phyloP scores from a whole-genome alignment of 2,329 filamentous ascomycete genomes.

The Cladosporium velox region DNA sequence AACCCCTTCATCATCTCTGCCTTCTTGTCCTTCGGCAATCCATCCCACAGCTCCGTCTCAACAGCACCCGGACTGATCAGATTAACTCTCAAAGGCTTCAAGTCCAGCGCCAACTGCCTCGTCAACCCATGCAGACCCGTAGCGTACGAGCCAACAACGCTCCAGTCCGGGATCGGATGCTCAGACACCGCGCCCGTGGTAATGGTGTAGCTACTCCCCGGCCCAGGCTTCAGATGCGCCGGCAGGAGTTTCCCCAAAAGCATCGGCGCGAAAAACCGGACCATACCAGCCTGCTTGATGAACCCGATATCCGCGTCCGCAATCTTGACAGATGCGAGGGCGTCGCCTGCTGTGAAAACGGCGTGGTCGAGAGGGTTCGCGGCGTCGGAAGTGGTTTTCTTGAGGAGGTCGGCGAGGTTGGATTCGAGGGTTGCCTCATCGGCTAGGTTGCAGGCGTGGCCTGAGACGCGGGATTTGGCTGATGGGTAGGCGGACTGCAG shows the following conservation, averaged over 20 bases:
- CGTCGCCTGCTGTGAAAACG: constrained; percentile 58
- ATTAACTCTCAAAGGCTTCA: constrained; percentile 66
- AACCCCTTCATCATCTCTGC: constrained; percentile 31
- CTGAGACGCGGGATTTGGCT: constrained; percentile 42
- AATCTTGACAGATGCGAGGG: constrained; percentile 45
- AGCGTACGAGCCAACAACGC: constrained; percentile 50
- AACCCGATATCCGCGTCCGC: constrained; percentile 44
- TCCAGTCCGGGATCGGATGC: constrained; percentile 56
- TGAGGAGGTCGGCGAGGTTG: constrained; percentile 51
- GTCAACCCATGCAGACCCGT: constrained; percentile 57
- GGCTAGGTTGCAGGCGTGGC: constrained; percentile 53
- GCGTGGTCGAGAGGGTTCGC: constrained; percentile 55
- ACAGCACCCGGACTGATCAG: constrained; percentile 58
- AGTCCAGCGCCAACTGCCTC: constrained; percentile 61
- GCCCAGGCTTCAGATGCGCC: constrained; percentile 46
- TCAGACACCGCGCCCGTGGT: constrained; percentile 57
- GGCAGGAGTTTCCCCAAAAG: constrained; percentile 55
- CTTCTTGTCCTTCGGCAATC: constrained; percentile 33
- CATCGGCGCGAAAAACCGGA: constrained; percentile 55
- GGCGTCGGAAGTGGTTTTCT: constrained; percentile 37
- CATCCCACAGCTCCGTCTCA: constrained; percentile 47
- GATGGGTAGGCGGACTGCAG: constrained; percentile 50
- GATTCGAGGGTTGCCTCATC: constrained; percentile 49
- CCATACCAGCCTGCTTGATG: constrained; percentile 45
- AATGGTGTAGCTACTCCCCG: constrained; percentile 55